A percentile compares a stretch with the other conserved stretches of the same genome.
phyloP scores from a whole-genome alignment of 2,329 filamentous ascomycete species.

The Verticillium isaacii region DNA sequence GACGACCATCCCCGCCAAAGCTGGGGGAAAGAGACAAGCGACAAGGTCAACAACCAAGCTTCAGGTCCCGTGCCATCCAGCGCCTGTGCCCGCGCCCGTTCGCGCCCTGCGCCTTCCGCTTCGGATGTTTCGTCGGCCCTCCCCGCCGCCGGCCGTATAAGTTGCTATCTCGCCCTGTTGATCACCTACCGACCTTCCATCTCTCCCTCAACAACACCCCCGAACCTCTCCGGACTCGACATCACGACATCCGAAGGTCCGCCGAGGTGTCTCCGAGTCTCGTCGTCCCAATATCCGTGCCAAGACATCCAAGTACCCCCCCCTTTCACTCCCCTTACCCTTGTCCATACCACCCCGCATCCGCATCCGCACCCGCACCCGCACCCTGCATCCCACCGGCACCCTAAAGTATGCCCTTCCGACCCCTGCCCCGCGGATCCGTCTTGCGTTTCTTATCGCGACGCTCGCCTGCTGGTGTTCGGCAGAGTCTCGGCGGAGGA shows the following conservation, averaged over 20 bases:
- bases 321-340: neutral
- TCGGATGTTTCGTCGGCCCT: conserved; percentile 2
- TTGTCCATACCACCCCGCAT: neutral
- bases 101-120: neutral
- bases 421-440: neutral
- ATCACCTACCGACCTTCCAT: neutral
- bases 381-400: neutral
- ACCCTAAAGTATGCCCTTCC: neutral
- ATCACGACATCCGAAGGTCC: neutral
- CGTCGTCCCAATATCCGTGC: neutral
- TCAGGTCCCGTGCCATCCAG: neutral
- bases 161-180: neutral
- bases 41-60: neutral
- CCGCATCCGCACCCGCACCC: neutral
- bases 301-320: neutral
- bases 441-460: neutral
- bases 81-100: neutral
- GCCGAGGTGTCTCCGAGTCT: neutral
- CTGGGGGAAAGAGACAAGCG: neutral
- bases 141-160: conserved; percentile 3
- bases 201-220: neutral
- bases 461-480: neutral
- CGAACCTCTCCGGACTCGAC: neutral
- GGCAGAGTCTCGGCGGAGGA: neutral
- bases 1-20: neutral